These are phyloP conservation scores for Murraya koenigii DNA, from an alignment of 345 rosid genomes.

Conservation along the genomic window DNA sequence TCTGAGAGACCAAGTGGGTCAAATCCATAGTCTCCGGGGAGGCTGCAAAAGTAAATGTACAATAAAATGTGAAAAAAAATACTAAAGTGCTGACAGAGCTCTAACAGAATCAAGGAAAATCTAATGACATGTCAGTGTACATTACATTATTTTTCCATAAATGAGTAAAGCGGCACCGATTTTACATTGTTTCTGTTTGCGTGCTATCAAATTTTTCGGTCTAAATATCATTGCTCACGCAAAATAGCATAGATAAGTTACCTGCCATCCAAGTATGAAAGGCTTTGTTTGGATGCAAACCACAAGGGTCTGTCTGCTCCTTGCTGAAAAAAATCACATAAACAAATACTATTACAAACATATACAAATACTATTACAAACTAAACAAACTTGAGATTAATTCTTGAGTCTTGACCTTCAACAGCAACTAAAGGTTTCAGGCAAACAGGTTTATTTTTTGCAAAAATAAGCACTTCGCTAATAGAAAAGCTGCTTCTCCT, in stretches of 20 bases:
- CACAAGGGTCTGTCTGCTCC: constrained; percentile 85
- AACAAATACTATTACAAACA: background rate
- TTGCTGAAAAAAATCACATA: constrained; percentile 47
- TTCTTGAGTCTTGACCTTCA: background rate
- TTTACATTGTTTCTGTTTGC: too few species aligned
- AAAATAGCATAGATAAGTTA: constrained; percentile 17
- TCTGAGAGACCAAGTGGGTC: constrained; percentile 98
- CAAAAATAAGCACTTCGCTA: background rate
- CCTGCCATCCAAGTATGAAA: constrained; percentile 97
- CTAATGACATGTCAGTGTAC: too few species aligned
- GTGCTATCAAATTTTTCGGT: too few species aligned
- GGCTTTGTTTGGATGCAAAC: constrained; percentile 95
- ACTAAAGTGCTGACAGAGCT: too few species aligned
- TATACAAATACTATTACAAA: background rate
- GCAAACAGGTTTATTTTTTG: too few species aligned
- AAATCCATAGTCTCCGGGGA: constrained; percentile 93
- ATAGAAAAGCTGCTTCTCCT: background rate
- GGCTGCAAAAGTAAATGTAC: constrained; percentile 35
- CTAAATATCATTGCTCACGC: too few species aligned
- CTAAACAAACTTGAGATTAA: background rate
- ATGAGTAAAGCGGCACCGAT: too few species aligned
- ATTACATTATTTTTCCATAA: too few species aligned
- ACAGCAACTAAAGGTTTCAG: too few species aligned
- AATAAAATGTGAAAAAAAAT: too few species aligned
- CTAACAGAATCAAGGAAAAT: too few species aligned